Conservation (phyloP, 495 filamentous ascomycete genomes). For the Aspergillus sparsus region DNA sequence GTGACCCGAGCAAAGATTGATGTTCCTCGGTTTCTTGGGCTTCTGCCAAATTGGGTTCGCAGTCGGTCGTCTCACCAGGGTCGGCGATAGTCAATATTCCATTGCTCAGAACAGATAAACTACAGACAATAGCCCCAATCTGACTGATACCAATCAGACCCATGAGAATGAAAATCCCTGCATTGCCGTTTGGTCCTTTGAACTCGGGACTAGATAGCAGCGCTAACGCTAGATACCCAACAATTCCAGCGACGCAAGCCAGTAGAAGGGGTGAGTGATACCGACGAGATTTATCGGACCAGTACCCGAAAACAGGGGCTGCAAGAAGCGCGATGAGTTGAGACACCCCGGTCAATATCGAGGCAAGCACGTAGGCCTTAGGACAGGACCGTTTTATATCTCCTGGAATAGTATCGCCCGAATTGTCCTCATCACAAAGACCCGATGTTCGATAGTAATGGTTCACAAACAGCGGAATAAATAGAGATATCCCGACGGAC, state of each 20-base stretch:
- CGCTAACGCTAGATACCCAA: slow-evolving; percentile 75
- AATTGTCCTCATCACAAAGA: slow-evolving; percentile 63
- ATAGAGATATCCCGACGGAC: slow-evolving; percentile 92
- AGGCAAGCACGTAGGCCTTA: slow-evolving; percentile 80
- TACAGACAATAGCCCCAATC: slow-evolving; percentile 94
- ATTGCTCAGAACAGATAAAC: slow-evolving; percentile 77
- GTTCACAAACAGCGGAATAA: slow-evolving; percentile 90
- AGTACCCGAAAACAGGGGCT: slow-evolving; percentile 83
- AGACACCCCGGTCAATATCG: slow-evolving; percentile 81
- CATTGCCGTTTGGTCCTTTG: slow-evolving; percentile 55
- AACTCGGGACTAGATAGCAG: slow-evolving; percentile 68
- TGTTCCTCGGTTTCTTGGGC: slow-evolving; percentile 30
- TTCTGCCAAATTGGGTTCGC: slow-evolving; percentile 19
- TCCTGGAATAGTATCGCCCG: slow-evolving; percentile 48
- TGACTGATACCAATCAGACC: slow-evolving; percentile 82
- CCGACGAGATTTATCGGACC: slow-evolving; percentile 60
- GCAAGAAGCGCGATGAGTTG: slow-evolving; percentile 82
- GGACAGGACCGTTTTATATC: slow-evolving; percentile 80
- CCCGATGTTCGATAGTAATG: slow-evolving; percentile 82
- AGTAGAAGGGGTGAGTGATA: slow-evolving; percentile 74
- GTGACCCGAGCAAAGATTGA: slow-evolving; percentile 34
- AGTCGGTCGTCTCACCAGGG: neutral
- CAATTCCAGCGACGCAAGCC: slow-evolving; percentile 68
- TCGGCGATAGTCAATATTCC: slow-evolving; percentile 61
- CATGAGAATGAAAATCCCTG: slow-evolving; percentile 72